phyloP scores from a whole-genome alignment of 768 basidiomycete genomes.

The Xerocomus spinulosus region DNA sequence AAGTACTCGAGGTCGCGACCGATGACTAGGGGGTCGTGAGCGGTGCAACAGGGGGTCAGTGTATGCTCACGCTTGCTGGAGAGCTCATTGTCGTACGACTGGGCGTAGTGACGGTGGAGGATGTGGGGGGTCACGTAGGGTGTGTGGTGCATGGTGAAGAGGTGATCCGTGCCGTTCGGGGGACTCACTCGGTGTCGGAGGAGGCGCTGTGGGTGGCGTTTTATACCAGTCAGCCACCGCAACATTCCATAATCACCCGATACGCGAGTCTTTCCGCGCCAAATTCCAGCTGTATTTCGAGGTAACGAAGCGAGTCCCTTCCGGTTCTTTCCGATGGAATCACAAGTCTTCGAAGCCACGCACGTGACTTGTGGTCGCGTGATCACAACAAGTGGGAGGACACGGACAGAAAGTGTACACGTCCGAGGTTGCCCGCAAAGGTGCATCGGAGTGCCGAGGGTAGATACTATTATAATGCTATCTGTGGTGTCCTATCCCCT shows the following conservation, averaged over 20 bases:
- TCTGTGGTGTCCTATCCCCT: not conserved
- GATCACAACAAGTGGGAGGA: not conserved
- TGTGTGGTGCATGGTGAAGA: conserved; percentile 63
- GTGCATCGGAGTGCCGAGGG: no score
- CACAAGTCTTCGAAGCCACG: no score
- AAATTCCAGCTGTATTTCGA: no score
- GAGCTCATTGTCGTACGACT: conserved; percentile 62
- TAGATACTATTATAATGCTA: no score
- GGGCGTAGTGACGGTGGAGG: conserved; percentile 82
- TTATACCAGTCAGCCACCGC: conserved; percentile 26
- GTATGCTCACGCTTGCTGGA: conserved; percentile 50
- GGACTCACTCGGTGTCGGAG: no score
- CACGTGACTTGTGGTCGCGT: no score
- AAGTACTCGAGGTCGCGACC: conserved; percentile 94
- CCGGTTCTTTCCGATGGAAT: not conserved
- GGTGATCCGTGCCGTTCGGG: no score
- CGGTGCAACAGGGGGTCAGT: not conserved
- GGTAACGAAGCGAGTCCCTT: no score
- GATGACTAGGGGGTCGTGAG: conserved; percentile 56
- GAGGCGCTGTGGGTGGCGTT: conserved; percentile 8
- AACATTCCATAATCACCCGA: conserved; percentile 33
- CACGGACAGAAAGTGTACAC: not conserved
- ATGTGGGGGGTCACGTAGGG: conserved; percentile 89
- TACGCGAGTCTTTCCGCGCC: conserved; percentile 21
- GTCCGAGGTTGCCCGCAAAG: not conserved